Percentiles rank a stretch among this genome's conserved stretches.
These are phyloP conservation scores for Eimeria necatrix DNA, from an alignment of 169 alveolate species.

Conservation along the genomic window DNA sequence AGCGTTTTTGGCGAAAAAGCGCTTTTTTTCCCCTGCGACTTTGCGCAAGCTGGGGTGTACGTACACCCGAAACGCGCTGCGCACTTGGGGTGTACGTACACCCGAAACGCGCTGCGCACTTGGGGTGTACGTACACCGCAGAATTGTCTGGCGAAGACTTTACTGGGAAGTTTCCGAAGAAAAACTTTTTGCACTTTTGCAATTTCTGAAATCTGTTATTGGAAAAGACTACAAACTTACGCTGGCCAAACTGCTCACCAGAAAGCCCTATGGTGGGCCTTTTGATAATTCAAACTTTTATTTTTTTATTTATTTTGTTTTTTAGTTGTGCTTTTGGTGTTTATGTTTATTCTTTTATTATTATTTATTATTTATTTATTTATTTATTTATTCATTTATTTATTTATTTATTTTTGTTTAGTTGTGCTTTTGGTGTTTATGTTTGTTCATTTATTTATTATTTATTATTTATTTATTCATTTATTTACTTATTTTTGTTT, in stretches of 20 bases:
- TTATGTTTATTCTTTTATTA: background rate
- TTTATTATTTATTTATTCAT: background rate
- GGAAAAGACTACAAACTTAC: slow-evolving; percentile 50
- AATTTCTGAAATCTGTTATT: slow-evolving; percentile 23
- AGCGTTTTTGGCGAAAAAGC: too few species aligned
- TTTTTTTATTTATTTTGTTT: background rate
- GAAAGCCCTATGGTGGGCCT: background rate
- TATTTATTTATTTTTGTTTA: background rate
- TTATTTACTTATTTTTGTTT: too few species aligned
- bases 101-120: too few species aligned
- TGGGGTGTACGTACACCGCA: background rate
- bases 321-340: background rate
- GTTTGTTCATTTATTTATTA: background rate
- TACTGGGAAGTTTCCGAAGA: background rate
- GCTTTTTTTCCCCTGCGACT: too few species aligned
- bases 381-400: background rate
- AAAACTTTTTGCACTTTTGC: background rate
- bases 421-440: background rate
- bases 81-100: too few species aligned
- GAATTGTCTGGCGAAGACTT: slow-evolving; percentile 45
- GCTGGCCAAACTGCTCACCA: slow-evolving; percentile 10
- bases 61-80: too few species aligned
- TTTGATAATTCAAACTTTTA: background rate
- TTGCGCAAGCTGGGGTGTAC: too few species aligned
- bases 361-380: background rate